phyloP scores from a whole-genome alignment of 345 rosid genomes.

The Balakata baccata region DNA sequence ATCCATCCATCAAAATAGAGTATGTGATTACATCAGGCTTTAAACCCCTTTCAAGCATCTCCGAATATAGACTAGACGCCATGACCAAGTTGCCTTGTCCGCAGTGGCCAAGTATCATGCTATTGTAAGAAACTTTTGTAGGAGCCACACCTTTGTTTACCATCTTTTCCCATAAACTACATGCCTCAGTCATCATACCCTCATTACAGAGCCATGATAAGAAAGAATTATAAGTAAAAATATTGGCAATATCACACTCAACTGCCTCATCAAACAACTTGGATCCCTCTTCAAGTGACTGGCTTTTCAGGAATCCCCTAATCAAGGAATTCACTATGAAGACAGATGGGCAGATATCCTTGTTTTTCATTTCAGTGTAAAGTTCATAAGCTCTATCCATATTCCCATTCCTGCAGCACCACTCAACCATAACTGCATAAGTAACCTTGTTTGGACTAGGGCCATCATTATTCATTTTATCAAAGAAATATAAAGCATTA shows the following conservation, averaged over 20 bases:
- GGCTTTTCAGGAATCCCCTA: too few relatives aligned
- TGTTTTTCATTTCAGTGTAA: too few relatives aligned
- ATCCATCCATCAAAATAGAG: slow-evolving; percentile 62
- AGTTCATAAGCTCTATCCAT: too few relatives aligned
- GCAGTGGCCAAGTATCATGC: slow-evolving; percentile 55
- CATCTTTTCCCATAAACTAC: slow-evolving; percentile 57
- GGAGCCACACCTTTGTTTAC: slow-evolving; percentile 38
- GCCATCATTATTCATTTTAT: too few relatives aligned
- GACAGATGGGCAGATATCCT: too few relatives aligned
- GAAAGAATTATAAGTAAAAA: slow-evolving; percentile 49
- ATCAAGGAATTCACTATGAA: too few relatives aligned
- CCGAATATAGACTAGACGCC: slow-evolving; percentile 2
- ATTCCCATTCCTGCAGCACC: too few relatives aligned
- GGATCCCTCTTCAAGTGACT: too few relatives aligned
- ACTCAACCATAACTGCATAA: too few relatives aligned
- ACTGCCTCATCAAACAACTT: slow-evolving; percentile 53
- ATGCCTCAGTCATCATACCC: slow-evolving; percentile 55
- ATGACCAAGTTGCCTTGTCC: slow-evolving; percentile 40
- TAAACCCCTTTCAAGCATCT: slow-evolving; percentile 2
- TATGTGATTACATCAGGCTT: slow-evolving; percentile 58
- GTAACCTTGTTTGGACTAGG: too few relatives aligned
- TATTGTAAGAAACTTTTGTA: slow-evolving; percentile 53
- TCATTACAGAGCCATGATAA: slow-evolving; percentile 49
- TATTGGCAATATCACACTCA: slow-evolving; percentile 48
- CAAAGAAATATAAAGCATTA: too few relatives aligned